These are phyloP conservation scores for Penicillium decumbens DNA, from an alignment of 2,329 filamentous ascomycete genomes.

Conservation along the genomic window DNA sequence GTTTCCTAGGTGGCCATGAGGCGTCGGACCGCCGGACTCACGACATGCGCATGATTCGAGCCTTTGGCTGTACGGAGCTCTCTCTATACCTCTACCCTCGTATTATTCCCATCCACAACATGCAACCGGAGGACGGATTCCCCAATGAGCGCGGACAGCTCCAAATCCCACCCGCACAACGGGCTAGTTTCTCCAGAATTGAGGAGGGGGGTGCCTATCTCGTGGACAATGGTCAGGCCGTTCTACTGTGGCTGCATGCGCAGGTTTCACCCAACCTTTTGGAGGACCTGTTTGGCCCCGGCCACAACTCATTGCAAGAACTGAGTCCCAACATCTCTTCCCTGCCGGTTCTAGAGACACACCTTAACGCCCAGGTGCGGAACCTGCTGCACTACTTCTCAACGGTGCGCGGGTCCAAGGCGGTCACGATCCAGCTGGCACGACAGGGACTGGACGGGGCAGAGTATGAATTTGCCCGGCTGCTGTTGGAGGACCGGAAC, in stretches of 20 bases:
- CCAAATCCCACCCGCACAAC: slow-evolving; percentile 71
- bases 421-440: slow-evolving; percentile 81
- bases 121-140: slow-evolving; percentile 83
- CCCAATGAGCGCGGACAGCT: slow-evolving; percentile 87
- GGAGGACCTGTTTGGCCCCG: slow-evolving; percentile 81
- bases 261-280: slow-evolving; percentile 91
- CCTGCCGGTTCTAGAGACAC: slow-evolving; percentile 80
- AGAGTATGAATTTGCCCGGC: slow-evolving; percentile 90
- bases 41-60: slow-evolving; percentile 83
- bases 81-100: slow-evolving; percentile 92
- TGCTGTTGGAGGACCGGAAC: slow-evolving; percentile 90
- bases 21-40: slow-evolving; percentile 85
- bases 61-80: slow-evolving; percentile 79
- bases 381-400: slow-evolving; percentile 88
- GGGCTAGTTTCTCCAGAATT: slow-evolving; percentile 79
- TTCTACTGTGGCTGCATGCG: slow-evolving; percentile 85
- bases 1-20: slow-evolving; percentile 65
- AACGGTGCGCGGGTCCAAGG: slow-evolving; percentile 76
- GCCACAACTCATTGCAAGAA: slow-evolving; percentile 63
- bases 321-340: slow-evolving; percentile 77
- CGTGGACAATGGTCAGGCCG: slow-evolving; percentile 90
- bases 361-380: slow-evolving; percentile 88
- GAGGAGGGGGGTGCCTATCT: slow-evolving; percentile 93
- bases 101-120: slow-evolving; percentile 86
- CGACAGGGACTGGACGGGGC: slow-evolving; percentile 89